Conservation (phyloP, 2,329 filamentous ascomycete species). For the Colletotrichum graminicola region DNA sequence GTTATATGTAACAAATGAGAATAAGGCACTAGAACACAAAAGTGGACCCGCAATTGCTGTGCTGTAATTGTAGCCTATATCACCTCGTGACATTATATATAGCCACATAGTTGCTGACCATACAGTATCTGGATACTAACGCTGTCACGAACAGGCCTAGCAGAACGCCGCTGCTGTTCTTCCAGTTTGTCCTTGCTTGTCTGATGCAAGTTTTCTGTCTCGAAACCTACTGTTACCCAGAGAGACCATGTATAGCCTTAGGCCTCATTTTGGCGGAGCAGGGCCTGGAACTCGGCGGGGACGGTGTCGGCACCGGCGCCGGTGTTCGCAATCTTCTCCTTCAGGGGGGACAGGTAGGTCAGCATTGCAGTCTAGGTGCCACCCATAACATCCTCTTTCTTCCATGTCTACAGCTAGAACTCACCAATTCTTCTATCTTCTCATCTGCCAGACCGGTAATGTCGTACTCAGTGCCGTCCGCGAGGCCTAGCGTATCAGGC, state of each 20-base stretch:
- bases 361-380: constrained; percentile 3
- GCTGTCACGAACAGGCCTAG: not conserved
- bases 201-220: not conserved
- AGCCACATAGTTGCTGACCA: no score
- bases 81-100: no score
- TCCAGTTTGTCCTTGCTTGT: not conserved
- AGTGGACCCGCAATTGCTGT: no score
- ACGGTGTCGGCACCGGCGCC: constrained; percentile 28
- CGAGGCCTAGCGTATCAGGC: constrained; percentile 24
- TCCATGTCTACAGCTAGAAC: not conserved
- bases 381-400: not conserved
- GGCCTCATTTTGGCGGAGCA: constrained; percentile 7
- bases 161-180: not conserved
- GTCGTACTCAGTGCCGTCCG: constrained; percentile 30
- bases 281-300: constrained; percentile 26
- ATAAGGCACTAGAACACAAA: no score
- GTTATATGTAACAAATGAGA: no score
- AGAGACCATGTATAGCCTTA: not conserved
- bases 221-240: not conserved
- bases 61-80: no score
- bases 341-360: not conserved
- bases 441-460: constrained; percentile 25
- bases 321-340: constrained; percentile 26
- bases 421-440: constrained; percentile 25
- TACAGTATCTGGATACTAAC: not conserved